Evolutionary conservation across 1,284 basidiomycete genomes (phyloP).

Genomic region (Cryptococcus deneoformans): DNA sequence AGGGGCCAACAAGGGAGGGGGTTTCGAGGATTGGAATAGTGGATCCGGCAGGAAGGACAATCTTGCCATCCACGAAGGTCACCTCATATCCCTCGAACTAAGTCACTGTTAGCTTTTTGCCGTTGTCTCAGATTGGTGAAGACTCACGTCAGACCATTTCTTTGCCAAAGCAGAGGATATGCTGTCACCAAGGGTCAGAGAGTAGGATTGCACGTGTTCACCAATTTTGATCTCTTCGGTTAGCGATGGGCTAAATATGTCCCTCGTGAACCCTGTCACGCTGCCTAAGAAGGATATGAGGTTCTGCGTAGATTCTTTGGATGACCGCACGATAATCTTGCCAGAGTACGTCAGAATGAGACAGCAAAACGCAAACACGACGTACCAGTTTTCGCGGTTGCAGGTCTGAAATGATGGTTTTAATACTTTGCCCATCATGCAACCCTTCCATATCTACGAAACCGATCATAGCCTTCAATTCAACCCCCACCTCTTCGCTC

Average conservation of each 20-base stretch:
- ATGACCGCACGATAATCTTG: slow-evolving; percentile 86
- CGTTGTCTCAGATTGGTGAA: background rate
- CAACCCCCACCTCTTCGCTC: slow-evolving; percentile 67
- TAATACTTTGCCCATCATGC: slow-evolving; percentile 93
- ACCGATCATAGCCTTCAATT: slow-evolving; percentile 77
- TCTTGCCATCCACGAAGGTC: slow-evolving; percentile 80
- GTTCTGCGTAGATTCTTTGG: slow-evolving; percentile 61
- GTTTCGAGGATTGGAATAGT: slow-evolving; percentile 54
- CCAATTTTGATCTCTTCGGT: slow-evolving; percentile 83
- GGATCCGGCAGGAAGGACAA: slow-evolving; percentile 78
- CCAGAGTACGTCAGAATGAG: background rate
- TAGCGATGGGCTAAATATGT: slow-evolving; percentile 74
- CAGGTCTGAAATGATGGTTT: slow-evolving; percentile 93
- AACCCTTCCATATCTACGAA: slow-evolving; percentile 95
- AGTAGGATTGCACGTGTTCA: slow-evolving; percentile 92
- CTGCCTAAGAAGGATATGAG: slow-evolving; percentile 76
- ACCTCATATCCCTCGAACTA: slow-evolving; percentile 98
- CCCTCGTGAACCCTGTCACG: slow-evolving; percentile 81
- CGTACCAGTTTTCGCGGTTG: slow-evolving; percentile 90
- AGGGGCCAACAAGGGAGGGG: slow-evolving; percentile 61
- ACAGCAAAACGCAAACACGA: slow-evolving; percentile 1
- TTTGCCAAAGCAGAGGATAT: slow-evolving; percentile 62
- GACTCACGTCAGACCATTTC: slow-evolving; percentile 77
- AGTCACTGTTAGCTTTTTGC: background rate
- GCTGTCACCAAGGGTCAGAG: slow-evolving; percentile 88